phyloP scores from a whole-genome alignment of 306 rosid genomes.

The Malus sylvestris region DNA sequence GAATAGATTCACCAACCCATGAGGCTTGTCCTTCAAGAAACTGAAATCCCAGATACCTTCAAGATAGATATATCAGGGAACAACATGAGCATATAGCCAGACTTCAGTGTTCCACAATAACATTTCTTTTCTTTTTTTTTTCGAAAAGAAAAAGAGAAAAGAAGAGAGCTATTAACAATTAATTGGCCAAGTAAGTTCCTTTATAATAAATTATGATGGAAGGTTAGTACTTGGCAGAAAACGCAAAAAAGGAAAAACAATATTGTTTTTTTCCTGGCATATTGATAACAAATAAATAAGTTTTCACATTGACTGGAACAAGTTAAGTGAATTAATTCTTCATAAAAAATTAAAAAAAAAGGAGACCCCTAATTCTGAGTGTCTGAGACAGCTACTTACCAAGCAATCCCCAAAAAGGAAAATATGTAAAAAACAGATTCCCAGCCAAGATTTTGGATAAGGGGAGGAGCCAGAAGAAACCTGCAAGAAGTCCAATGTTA shows the following conservation, averaged over 20 bases:
- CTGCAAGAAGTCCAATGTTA: constrained; percentile 40
- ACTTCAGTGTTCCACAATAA: constrained; percentile 1
- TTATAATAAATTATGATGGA: background rate
- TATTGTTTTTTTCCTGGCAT: background rate
- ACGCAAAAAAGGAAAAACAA: background rate
- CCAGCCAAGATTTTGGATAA: constrained; percentile 89
- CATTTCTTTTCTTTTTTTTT: background rate
- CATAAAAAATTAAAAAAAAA: background rate
- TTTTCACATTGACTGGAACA: background rate
- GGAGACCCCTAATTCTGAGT: background rate
- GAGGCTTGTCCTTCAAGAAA: constrained; percentile 45
- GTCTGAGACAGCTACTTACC: constrained; percentile 52
- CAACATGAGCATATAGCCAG: constrained; percentile 4
- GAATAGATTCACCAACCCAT: constrained; percentile 35
- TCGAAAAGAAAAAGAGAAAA: background rate
- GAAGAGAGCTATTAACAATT: background rate
- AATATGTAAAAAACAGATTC: constrained; percentile 85
- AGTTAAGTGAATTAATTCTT: background rate
- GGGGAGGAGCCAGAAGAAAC: constrained; percentile 89
- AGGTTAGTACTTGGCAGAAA: background rate
- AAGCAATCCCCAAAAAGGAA: constrained; percentile 69
- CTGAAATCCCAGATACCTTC: constrained; percentile 87
- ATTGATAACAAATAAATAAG: background rate
- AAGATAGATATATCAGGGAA: constrained; percentile 12
- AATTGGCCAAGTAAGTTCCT: background rate